phyloP scores from a whole-genome alignment of 768 basidiomycete species.

The Mycena albidolilacea region DNA sequence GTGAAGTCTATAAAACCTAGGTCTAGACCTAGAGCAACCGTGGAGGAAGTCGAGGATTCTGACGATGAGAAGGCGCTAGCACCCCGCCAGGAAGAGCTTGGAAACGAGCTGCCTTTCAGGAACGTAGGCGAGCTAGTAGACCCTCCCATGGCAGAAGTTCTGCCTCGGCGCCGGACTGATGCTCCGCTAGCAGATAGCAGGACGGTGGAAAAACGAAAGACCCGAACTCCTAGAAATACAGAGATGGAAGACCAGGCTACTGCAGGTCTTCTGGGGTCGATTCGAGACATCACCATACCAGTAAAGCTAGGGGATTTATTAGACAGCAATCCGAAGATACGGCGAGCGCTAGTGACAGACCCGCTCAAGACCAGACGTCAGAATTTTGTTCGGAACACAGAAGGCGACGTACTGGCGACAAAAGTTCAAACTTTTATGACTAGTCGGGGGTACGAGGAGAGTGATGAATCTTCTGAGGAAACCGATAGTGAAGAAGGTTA shows the following conservation, averaged over 20 bases:
- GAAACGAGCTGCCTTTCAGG: too few species aligned
- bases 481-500: too few species aligned
- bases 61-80: too few species aligned
- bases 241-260: background rate
- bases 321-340: background rate
- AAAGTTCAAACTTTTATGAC: background rate
- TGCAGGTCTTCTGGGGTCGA: background rate
- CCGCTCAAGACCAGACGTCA: background rate
- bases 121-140: too few species aligned
- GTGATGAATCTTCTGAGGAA: background rate
- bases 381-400: background rate
- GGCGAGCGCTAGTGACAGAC: background rate
- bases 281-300: background rate
- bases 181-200: too few species aligned
- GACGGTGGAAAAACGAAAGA: background rate
- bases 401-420: background rate
- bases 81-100: fast-evolving
- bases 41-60: too few species aligned
- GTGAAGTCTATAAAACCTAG: too few species aligned
- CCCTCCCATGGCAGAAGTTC: background rate
- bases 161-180: background rate
- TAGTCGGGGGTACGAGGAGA: background rate
- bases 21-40: too few species aligned
- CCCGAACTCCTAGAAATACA: background rate
- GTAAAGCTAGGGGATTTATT: background rate